Conservation (phyloP, 2,329 filamentous ascomycete species). For the Diplodia sapinea region DNA sequence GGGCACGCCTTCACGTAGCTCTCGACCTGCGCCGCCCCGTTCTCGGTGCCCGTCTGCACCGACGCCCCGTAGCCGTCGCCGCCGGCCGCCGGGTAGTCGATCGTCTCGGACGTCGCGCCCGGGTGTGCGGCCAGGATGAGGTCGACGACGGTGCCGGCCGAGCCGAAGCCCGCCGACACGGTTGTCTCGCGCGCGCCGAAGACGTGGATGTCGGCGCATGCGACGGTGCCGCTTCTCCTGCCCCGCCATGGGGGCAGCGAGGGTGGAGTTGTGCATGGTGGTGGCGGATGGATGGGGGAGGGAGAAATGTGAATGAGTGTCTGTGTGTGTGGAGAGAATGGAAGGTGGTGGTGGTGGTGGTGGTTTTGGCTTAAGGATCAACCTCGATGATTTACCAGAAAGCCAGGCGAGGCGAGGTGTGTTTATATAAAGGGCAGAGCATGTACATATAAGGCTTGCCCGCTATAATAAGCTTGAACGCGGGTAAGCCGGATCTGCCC, state of each 20-base stretch:
- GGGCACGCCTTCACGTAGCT: constrained; percentile 60
- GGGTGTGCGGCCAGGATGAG: constrained; percentile 12
- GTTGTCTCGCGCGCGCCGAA: constrained; percentile 25
- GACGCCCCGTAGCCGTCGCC: constrained; percentile 40
- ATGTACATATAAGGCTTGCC: not conserved
- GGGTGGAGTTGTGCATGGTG: constrained; percentile 40
- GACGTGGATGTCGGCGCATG: constrained; percentile 21
- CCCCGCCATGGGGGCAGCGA: constrained; percentile 44
- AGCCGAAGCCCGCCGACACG: constrained; percentile 39
- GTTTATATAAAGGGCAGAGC: not conserved
- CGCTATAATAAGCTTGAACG: not conserved
- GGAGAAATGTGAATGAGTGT: not conserved
- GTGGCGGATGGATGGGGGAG: constrained; percentile 15
- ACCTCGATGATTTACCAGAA: not conserved
- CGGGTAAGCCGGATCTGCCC: not conserved
- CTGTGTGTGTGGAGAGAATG: not conserved
- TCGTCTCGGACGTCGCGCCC: constrained; percentile 12
- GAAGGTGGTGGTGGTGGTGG: not conserved
- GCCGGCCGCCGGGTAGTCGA: constrained; percentile 22
- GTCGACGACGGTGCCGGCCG: constrained; percentile 39
- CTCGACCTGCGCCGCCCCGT: not conserved
- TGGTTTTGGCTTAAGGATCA: not conserved
- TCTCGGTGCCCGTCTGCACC: not conserved
- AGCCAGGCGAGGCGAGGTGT: not conserved
- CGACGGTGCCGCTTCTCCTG: constrained; percentile 36